Percentiles rank a stretch among this genome's conserved stretches.
These are phyloP conservation scores for Tagetes patula DNA, from an alignment of 129 eudicot species.

Conservation along the genomic window DNA sequence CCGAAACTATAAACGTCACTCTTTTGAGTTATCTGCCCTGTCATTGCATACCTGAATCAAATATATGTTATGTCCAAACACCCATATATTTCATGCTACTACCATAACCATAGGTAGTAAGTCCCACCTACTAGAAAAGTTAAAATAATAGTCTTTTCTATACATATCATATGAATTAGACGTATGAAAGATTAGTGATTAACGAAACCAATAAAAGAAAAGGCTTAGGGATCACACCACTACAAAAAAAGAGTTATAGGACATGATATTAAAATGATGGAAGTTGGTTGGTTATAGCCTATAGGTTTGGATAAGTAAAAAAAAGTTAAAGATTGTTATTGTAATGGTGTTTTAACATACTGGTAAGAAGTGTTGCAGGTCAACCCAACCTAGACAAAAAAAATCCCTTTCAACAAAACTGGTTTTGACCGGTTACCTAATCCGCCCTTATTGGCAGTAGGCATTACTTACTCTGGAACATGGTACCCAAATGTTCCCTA, in stretches of 20 bases:
- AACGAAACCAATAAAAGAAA: no score
- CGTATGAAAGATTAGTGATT: no score
- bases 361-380: background rate
- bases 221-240: background rate
- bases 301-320: no score
- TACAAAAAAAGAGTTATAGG: no score
- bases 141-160: background rate
- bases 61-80: conserved; percentile 5
- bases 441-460: background rate
- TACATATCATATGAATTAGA: background rate
- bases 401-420: background rate
- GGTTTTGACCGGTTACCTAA: background rate
- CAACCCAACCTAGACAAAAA: background rate
- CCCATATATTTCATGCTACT: background rate
- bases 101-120: background rate
- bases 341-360: background rate
- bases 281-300: no score
- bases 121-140: background rate
- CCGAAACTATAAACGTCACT: conserved; percentile 88
- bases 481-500: conserved; percentile 92
- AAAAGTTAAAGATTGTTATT: background rate
- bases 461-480: conserved; percentile 82
- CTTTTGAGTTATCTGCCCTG: conserved; percentile 77
- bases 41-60: conserved; percentile 65
- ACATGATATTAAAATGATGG: no score